These are phyloP conservation scores for Saksenaea oblongispora DNA, from an alignment of 371 early-diverging fungal species.

Conservation along the genomic window DNA sequence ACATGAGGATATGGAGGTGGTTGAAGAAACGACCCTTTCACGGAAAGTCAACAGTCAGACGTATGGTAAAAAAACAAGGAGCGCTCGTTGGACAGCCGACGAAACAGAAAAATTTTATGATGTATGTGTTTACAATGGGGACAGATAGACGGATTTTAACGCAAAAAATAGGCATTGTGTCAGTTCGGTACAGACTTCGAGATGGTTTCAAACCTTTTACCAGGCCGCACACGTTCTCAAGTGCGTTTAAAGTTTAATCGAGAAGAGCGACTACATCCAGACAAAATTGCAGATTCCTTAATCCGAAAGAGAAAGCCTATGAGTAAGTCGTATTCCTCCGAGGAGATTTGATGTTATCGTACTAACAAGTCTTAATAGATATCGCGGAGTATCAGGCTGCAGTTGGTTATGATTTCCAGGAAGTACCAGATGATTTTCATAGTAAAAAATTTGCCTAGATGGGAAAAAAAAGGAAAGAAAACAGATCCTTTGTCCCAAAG, in stretches of 20 bases:
- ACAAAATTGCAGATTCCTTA: slow-evolving; percentile 57
- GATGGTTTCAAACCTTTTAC: slow-evolving; percentile 63
- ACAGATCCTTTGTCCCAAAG: not conserved
- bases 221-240: slow-evolving; percentile 57
- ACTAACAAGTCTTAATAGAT: slow-evolving; percentile 9
- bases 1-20: slow-evolving; percentile 56
- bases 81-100: slow-evolving; percentile 53
- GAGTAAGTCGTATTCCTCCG: slow-evolving; percentile 30
- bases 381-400: slow-evolving; percentile 22
- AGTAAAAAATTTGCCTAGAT: not conserved
- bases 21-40: slow-evolving; percentile 65
- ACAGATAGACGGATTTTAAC: not conserved
- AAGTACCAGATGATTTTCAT: slow-evolving; percentile 37
- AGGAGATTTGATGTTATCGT: not conserved
- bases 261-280: slow-evolving; percentile 60
- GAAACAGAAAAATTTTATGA: slow-evolving; percentile 69
- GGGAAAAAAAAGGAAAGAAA: too few species aligned
- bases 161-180: slow-evolving; percentile 53
- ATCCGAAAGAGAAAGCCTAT: slow-evolving; percentile 42
- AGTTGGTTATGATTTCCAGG: slow-evolving; percentile 25
- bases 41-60: slow-evolving; percentile 60
- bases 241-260: slow-evolving; percentile 68
- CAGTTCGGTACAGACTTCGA: slow-evolving; percentile 81
- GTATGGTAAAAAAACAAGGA: slow-evolving; percentile 40
- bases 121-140: slow-evolving; percentile 22